Conservation (phyloP, 257 asterid genomes). For the Lantana camara region DNA sequence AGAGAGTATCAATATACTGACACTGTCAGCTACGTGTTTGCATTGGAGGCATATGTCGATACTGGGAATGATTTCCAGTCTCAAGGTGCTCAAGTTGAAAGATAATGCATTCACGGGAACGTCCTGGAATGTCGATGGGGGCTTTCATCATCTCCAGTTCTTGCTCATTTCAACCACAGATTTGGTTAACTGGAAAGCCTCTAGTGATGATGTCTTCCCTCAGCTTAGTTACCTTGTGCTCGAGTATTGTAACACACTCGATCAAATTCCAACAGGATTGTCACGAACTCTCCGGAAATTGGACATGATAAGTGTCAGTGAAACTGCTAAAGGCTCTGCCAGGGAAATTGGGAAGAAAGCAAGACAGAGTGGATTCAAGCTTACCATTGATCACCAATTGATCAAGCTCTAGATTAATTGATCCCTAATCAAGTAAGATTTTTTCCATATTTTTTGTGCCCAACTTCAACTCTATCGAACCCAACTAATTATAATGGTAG, state of each 20-base stretch:
- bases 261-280: constrained; percentile 28
- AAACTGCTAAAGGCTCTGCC: constrained; percentile 14
- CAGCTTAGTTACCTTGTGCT: constrained; percentile 33
- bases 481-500: too few relatives aligned
- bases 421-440: not conserved
- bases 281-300: constrained; percentile 28
- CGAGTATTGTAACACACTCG: constrained; percentile 29
- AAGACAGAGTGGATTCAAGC: constrained; percentile 20
- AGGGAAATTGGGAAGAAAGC: not conserved
- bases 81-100: constrained; percentile 38
- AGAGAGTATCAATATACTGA: constrained; percentile 27
- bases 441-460: not conserved
- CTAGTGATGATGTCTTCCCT: constrained; percentile 30
- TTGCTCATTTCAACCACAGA: constrained; percentile 32
- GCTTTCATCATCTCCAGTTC: constrained; percentile 29
- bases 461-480: too few relatives aligned
- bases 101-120: too few relatives aligned
- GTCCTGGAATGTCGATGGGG: constrained; percentile 32
- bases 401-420: not conserved
- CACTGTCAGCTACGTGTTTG: constrained; percentile 27
- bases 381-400: constrained; percentile 2
- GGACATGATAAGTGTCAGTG: constrained; percentile 14
- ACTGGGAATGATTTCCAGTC: constrained; percentile 26
- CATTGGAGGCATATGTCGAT: constrained; percentile 36
- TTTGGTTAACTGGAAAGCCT: constrained; percentile 38